Evolutionary conservation across 164 flowering plant genomes (phyloP).

Genomic region (Aristolochia contorta): DNA sequence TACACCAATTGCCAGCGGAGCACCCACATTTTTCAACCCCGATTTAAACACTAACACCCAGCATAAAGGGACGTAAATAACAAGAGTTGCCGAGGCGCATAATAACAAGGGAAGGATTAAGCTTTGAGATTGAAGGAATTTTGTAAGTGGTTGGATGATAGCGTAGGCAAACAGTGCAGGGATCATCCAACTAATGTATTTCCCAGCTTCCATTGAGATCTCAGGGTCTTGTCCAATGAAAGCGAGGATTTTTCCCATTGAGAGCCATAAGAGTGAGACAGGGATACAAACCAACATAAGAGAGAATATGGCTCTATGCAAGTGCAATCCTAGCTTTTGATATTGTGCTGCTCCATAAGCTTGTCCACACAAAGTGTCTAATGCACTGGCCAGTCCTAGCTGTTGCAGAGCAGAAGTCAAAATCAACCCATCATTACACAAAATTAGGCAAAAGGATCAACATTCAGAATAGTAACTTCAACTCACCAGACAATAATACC

Average conservation of each 20-base stretch:
- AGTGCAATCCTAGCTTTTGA: conserved; percentile 31
- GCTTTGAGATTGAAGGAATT: conserved; percentile 42
- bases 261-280: conserved; percentile 35
- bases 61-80: conserved; percentile 36
- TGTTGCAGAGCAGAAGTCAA: conserved; percentile 11
- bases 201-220: conserved; percentile 44
- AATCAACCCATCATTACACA: background rate
- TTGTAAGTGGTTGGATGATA: conserved; percentile 29
- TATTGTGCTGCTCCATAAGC: conserved; percentile 59
- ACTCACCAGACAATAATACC: too few relatives aligned
- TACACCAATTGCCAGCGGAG: conserved; percentile 30
- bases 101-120: conserved; percentile 35
- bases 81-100: conserved; percentile 23
- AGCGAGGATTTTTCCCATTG: conserved; percentile 33
- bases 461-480: too few relatives aligned
- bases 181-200: conserved; percentile 28
- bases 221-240: conserved; percentile 45
- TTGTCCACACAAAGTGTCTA: conserved; percentile 59
- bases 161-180: conserved; percentile 50
- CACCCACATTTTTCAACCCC: conserved; percentile 34
- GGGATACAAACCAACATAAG: conserved; percentile 36
- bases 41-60: conserved; percentile 46
- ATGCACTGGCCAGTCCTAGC: conserved; percentile 48
- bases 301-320: conserved; percentile 30
- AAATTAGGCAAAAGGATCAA: background rate